These are phyloP conservation scores for Metschnikowia arizonensis DNA, from an alignment of 805 yeast species.

Conservation along the genomic window DNA sequence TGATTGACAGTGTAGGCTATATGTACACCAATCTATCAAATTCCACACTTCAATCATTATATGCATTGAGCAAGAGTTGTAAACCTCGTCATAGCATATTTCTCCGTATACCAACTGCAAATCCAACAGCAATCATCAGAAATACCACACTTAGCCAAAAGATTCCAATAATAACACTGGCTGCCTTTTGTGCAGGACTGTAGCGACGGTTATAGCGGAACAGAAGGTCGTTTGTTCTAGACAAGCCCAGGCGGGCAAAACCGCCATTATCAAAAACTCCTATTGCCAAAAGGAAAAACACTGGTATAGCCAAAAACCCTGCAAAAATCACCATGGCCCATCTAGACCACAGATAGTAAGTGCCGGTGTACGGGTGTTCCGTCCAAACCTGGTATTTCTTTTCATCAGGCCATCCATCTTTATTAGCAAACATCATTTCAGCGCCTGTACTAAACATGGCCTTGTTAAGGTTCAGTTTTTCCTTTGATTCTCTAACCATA, in stretches of 20 bases:
- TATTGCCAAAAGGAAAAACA: constrained; percentile 32
- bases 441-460: constrained; percentile 4
- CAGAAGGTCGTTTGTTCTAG: constrained; percentile 12
- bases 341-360: constrained; percentile 14
- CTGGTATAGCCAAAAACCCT: constrained; percentile 36
- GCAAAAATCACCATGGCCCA: constrained; percentile 27
- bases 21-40: too few relatives aligned
- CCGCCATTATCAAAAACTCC: constrained; percentile 35
- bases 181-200: constrained; percentile 25
- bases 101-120: constrained; percentile 26
- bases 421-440: background rate
- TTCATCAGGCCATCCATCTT: background rate
- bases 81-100: background rate
- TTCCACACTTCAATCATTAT: too few relatives aligned
- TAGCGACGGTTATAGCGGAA: constrained; percentile 12
- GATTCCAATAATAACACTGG: constrained; percentile 30
- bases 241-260: constrained; percentile 8
- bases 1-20: too few relatives aligned
- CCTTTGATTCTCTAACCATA: constrained; percentile 12
- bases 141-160: constrained; percentile 30
- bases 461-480: constrained; percentile 4
- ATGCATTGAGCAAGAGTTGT: background rate
- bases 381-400: too few relatives aligned
- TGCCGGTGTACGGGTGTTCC: background rate
- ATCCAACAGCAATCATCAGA: constrained; percentile 41